Evolutionary conservation across 2,329 filamentous ascomycete species (phyloP).

Genomic region (Apiospora kogelbergensis): DNA sequence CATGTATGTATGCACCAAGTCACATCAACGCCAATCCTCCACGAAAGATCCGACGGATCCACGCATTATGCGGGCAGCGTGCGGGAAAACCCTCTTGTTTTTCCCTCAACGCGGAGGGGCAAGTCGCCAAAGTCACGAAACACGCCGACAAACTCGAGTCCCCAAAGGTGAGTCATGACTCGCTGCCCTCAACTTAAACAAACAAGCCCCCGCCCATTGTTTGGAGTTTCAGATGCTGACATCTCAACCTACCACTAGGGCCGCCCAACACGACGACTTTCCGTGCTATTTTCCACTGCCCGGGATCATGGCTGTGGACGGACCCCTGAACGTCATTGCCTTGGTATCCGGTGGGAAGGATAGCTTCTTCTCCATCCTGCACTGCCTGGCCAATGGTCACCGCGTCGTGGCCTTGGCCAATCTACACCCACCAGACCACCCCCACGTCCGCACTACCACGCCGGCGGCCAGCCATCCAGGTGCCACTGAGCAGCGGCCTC

Average conservation of each 20-base stretch:
- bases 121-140: not conserved
- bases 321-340: constrained; percentile 74
- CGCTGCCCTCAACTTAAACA: not conserved
- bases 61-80: not conserved
- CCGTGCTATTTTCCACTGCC: not conserved
- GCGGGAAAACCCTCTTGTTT: not conserved
- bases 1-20: not conserved
- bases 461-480: constrained; percentile 14
- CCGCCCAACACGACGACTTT: not conserved
- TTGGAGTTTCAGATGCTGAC: not conserved
- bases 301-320: constrained; percentile 39
- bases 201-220: not conserved
- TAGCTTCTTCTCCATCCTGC: constrained; percentile 89
- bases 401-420: constrained; percentile 86
- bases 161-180: not conserved
- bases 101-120: not conserved
- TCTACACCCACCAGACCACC: constrained; percentile 60
- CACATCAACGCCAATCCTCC: not conserved
- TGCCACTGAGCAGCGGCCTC: constrained; percentile 8
- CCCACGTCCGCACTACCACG: constrained; percentile 6
- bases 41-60: constrained; percentile 1
- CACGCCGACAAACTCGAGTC: not conserved
- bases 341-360: constrained; percentile 97
- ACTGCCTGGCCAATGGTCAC: constrained; percentile 86
- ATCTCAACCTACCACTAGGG: not conserved